Percentiles rank a stretch among this genome's conserved stretches.
phyloP scores from a whole-genome alignment of 2,329 filamentous ascomycete genomes.

The Akanthomyces uredinophilus region DNA sequence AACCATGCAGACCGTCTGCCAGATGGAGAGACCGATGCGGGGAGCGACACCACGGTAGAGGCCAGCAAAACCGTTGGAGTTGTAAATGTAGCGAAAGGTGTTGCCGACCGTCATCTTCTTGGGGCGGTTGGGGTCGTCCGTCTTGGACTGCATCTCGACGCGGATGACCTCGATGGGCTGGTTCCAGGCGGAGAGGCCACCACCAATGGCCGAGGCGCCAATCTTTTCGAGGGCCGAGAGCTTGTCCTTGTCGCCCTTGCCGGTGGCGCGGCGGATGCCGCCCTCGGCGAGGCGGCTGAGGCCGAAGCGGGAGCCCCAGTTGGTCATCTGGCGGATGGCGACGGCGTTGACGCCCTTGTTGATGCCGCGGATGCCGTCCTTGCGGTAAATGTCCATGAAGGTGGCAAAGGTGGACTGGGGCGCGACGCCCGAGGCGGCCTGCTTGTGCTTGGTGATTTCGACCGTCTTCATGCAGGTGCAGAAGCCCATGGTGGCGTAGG shows the following conservation, averaged over 20 bases:
- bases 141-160: constrained; percentile 99
- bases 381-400: constrained; percentile 95
- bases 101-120: constrained; percentile 98
- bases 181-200: constrained; percentile 96
- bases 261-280: constrained; percentile 71
- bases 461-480: constrained; percentile 99
- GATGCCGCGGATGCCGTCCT: constrained; percentile 90
- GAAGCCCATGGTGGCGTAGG: constrained; percentile 99
- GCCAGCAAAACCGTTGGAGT: constrained; percentile 80
- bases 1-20: constrained; percentile 99
- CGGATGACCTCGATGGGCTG: constrained; percentile 99
- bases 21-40: constrained; percentile 90
- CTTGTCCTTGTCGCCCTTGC: constrained; percentile 76
- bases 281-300: constrained; percentile 86
- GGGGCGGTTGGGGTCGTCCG: constrained; percentile 90
- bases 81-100: constrained; percentile 81
- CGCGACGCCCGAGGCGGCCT: constrained; percentile 75
- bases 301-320: constrained; percentile 97
- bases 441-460: constrained; percentile 98
- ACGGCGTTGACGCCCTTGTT: constrained; percentile 99
- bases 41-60: constrained; percentile 94
- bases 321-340: constrained; percentile 97
- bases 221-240: constrained; percentile 83
- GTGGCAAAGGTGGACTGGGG: constrained; percentile 88
- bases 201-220: constrained; percentile 76